Evolutionary conservation across 2,329 filamentous ascomycete genomes (phyloP).

Genomic region (Shiraia sp.): DNA sequence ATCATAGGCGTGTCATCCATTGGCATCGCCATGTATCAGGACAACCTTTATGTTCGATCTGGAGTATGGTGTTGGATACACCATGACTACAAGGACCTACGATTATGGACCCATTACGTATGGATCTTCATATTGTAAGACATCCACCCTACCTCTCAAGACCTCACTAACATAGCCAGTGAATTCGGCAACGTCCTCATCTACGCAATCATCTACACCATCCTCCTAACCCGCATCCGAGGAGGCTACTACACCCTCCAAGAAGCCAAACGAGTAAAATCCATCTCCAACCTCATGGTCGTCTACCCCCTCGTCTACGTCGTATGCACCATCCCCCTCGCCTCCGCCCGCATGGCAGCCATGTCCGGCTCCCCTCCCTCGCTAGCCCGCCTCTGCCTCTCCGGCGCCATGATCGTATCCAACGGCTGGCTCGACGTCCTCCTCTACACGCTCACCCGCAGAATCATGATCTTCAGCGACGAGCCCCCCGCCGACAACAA

Average conservation of each 20-base stretch:
- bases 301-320: slow-evolving; percentile 72
- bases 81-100: slow-evolving; percentile 56
- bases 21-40: slow-evolving; percentile 50
- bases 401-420: slow-evolving; percentile 60
- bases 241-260: slow-evolving; percentile 40
- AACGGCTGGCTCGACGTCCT: slow-evolving; percentile 64
- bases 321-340: slow-evolving; percentile 69
- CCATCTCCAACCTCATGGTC: slow-evolving; percentile 61
- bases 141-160: not conserved
- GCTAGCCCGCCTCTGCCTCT: slow-evolving; percentile 54
- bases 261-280: slow-evolving; percentile 41
- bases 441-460: slow-evolving; percentile 62
- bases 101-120: slow-evolving; percentile 65
- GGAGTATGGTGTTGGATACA: slow-evolving; percentile 72
- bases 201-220: slow-evolving; percentile 51
- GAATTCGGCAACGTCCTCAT: slow-evolving; percentile 57
- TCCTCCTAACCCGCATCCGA: slow-evolving; percentile 45
- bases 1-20: slow-evolving; percentile 61
- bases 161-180: slow-evolving; percentile 13
- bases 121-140: slow-evolving; percentile 62
- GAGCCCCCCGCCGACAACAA: slow-evolving; percentile 46
- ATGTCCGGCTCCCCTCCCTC: slow-evolving; percentile 59
- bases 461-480: slow-evolving; percentile 58
- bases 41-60: slow-evolving; percentile 64
- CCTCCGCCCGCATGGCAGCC: slow-evolving; percentile 64